Percentiles rank a stretch among this genome's conserved stretches.
Conservation (phyloP, 192 early-diverging fungal species). For the Backusella luteola region DNA sequence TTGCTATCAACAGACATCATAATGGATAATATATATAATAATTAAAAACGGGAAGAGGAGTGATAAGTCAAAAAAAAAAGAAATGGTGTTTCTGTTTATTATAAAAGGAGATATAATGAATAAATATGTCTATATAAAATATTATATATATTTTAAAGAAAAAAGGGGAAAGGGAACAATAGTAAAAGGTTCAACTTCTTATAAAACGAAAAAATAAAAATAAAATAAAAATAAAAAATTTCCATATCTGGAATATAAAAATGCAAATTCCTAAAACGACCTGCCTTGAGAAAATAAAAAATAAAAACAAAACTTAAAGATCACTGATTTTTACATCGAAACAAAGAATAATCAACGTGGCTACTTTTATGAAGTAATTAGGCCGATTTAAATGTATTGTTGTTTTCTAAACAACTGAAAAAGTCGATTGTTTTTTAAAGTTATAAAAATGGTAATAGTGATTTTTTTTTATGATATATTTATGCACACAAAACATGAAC, state of each 20-base stretch:
- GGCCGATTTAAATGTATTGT: not conserved
- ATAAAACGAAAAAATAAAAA: conserved; percentile 3
- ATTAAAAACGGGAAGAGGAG: not conserved
- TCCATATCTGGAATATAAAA: not conserved
- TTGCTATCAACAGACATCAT: conserved; percentile 10
- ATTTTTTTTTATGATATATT: not conserved
- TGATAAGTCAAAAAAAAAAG: not conserved
- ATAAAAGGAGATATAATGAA: not conserved
- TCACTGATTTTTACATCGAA: not conserved
- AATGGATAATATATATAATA: not conserved
- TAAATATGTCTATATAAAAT: conserved; percentile 8
- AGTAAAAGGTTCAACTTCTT: not conserved
- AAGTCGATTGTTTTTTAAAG: not conserved
- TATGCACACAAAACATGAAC: not conserved
- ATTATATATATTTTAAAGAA: not conserved
- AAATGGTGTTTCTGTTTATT: not conserved
- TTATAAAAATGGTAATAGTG: not conserved
- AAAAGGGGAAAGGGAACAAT: not conserved
- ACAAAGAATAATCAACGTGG: not conserved
- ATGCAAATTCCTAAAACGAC: not conserved
- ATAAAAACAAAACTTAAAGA: not conserved
- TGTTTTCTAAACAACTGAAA: not conserved
- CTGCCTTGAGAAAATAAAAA: not conserved
- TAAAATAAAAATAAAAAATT: not conserved
- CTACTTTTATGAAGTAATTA: not conserved